Base-by-base conservation (phyloP, 371 early-diverging fungal genomes). In the Mortierella sp. region DNA sequence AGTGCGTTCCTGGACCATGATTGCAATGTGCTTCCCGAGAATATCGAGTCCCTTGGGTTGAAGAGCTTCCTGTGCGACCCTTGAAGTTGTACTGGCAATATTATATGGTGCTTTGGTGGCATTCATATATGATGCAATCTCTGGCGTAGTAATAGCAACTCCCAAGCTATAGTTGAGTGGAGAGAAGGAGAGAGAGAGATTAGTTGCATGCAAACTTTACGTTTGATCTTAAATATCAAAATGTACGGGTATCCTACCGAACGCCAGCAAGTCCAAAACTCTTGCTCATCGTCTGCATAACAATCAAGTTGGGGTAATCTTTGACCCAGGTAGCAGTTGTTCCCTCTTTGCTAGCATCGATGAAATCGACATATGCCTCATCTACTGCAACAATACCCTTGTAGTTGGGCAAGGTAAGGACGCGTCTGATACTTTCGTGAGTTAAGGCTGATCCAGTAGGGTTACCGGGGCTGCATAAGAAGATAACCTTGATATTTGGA, bases 341-440 rank as follows among this genome's bases (percentile, higher is more conserved):
- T 28, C 84, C 93, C 72, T 88, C 91, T 61, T 85, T 84, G 43
- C 63, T 64, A 12, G 70, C 71, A 28, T 89, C 89, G 31, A 91
- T 91, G 85, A 99, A 99, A 84, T 99, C 99, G 19, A 98, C 92
- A 83, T 99, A 99, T 1, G 99, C 99, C 85, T 99, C 99, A 85
- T 99, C 99, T 3, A 99, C 95, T 3, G 95, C 93, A 0, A 99
- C 97, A 26, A 98, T 73, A 3, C 98, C 98, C 51, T 87, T 86
- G 78, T 83, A 93, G 72, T 67, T 72, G 62, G 71, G 74, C 82
- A 72, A 78, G 17, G 94, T 92, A 1, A 99, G 87, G 10, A 98
- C 85, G 15, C 84, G 83, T 56, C 86, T 85, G 65, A 99, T 93
- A 66, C 92, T 93, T 8, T 85, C 84, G 68, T 92, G 88, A 22